Conservation (phyloP, 352 stramenopile species). For the Globisporangium viniferum region DNA sequence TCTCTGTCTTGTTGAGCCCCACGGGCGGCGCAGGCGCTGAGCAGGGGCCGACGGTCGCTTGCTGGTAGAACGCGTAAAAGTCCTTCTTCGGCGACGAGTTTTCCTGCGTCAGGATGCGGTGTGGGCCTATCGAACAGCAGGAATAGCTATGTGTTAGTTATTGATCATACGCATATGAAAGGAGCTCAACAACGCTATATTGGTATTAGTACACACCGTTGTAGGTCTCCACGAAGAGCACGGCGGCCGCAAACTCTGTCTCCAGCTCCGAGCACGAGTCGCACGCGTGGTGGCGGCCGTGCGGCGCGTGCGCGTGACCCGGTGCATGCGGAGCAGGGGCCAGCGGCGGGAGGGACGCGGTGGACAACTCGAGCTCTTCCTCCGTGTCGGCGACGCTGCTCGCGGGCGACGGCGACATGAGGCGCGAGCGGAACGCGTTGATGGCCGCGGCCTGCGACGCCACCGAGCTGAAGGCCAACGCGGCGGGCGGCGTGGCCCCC, state of each 20-base stretch:
- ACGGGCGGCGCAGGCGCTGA: slow-evolving; percentile 26
- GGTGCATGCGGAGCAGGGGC: slow-evolving; percentile 14
- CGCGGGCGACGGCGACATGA: slow-evolving; percentile 31
- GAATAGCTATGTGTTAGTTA: background rate
- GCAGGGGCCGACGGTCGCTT: slow-evolving; percentile 65
- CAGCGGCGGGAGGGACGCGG: slow-evolving; percentile 32
- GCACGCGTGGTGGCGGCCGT: slow-evolving; percentile 27
- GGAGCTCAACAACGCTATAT: background rate
- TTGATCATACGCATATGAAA: background rate
- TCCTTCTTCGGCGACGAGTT: slow-evolving; percentile 73
- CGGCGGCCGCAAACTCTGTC: slow-evolving; percentile 64
- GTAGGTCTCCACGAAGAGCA: slow-evolving; percentile 82
- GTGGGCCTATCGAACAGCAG: slow-evolving; percentile 29
- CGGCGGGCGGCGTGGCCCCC: slow-evolving; percentile 11
- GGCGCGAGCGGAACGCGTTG: slow-evolving; percentile 38
- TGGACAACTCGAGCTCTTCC: slow-evolving; percentile 33
- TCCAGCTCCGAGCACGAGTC: slow-evolving; percentile 59
- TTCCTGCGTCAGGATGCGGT: slow-evolving; percentile 73
- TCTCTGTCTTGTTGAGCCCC: slow-evolving; percentile 49
- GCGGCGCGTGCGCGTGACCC: slow-evolving; percentile 14
- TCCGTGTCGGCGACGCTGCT: slow-evolving; percentile 32
- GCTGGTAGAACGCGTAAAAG: slow-evolving; percentile 79
- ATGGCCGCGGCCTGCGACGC: slow-evolving; percentile 41
- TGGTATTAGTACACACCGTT: slow-evolving; percentile 27
- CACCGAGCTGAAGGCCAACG: slow-evolving; percentile 29